phyloP scores from a whole-genome alignment of 2,329 filamentous ascomycete species.

The Neurospora sp. region DNA sequence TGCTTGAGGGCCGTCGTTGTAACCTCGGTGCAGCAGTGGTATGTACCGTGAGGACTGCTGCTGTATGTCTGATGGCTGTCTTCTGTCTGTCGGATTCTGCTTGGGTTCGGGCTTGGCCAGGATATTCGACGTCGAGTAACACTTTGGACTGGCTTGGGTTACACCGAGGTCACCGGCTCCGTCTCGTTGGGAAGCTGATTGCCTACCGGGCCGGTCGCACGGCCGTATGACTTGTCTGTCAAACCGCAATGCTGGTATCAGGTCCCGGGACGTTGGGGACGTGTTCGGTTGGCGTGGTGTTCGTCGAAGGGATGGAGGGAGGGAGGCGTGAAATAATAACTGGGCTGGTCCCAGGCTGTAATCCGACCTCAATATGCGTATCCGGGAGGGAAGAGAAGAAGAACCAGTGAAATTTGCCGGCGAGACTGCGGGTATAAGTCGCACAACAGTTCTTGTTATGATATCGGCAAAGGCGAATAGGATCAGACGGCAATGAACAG shows the following conservation, averaged over 20 bases:
- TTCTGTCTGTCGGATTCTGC: background rate
- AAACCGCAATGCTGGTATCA: conserved; percentile 6
- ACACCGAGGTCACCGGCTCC: background rate
- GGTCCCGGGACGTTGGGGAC: background rate
- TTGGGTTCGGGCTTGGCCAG: background rate
- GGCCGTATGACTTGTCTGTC: conserved; percentile 4
- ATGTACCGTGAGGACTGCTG: background rate
- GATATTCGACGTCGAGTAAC: background rate
- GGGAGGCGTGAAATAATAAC: background rate
- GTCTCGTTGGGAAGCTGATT: background rate
- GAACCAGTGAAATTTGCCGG: background rate
- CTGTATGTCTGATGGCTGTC: background rate
- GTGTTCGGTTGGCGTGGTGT: background rate
- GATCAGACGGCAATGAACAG: background rate
- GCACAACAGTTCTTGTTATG: background rate
- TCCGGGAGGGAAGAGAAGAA: background rate
- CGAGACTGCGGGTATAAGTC: background rate
- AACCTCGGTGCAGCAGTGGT: background rate
- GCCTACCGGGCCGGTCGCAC: background rate
- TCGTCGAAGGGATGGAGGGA: background rate
- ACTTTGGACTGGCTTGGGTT: background rate
- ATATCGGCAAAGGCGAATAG: background rate
- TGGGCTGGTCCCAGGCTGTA: background rate
- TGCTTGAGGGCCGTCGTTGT: background rate
- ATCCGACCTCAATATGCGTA: background rate